A percentile compares a stretch with the other conserved stretches of the same genome.
phyloP scores from a whole-genome alignment of 108 stramenopile genomes.

The Stephanodiscus minutulus region DNA sequence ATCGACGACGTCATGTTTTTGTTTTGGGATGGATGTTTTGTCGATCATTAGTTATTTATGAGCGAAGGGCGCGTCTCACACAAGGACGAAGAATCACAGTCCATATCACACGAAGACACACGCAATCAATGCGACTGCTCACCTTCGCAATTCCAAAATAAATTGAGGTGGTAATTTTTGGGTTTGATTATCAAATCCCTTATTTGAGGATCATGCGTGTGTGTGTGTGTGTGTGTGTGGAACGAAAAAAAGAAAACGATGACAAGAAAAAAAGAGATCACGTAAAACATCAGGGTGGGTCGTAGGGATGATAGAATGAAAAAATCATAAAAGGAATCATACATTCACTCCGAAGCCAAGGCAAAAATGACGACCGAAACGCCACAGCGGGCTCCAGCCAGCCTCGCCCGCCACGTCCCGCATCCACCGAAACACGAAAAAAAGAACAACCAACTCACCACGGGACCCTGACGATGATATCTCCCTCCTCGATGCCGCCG shows the following conservation, averaged over 20 bases:
- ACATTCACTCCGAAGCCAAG: no score
- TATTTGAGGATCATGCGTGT: neutral
- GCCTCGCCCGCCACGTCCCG: no score
- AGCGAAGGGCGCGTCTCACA: no score
- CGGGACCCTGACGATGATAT: constrained; percentile 40
- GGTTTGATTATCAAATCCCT: constrained; percentile 50
- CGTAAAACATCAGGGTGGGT: no score
- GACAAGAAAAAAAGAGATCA: neutral
- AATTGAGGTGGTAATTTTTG: constrained; percentile 14
- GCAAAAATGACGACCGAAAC: no score
- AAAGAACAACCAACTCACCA: constrained; percentile 16
- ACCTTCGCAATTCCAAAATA: constrained; percentile 29
- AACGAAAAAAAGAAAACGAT: neutral
- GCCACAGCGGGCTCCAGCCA: no score
- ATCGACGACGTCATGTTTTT: neutral
- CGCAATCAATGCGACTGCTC: neutral
- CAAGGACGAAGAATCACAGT: neutral
- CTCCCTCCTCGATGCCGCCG: constrained; percentile 45
- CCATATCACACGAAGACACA: neutral
- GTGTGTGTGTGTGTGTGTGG: neutral
- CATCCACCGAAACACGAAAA: no score
- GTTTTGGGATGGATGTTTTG: neutral
- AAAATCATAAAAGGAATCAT: neutral
- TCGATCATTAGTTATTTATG: no score
- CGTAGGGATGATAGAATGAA: no score